These are phyloP conservation scores for Gossypium sturtianum DNA, from an alignment of 345 rosid species.

Conservation along the genomic window DNA sequence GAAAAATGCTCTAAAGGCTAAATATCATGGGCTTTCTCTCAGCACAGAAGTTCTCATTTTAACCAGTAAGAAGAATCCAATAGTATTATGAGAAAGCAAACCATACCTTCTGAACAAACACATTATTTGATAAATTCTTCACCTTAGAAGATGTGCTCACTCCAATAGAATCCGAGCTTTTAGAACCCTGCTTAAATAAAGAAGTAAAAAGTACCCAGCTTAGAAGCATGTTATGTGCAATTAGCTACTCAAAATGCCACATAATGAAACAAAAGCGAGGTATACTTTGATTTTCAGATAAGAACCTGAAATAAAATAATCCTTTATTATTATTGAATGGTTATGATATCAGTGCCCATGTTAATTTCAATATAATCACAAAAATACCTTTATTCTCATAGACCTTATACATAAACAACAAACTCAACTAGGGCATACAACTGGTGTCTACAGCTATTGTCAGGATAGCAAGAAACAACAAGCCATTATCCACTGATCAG, in stretches of 20 bases:
- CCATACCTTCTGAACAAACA: background rate
- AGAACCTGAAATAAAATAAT: background rate
- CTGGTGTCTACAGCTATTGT: background rate
- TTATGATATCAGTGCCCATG: background rate
- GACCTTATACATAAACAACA: background rate
- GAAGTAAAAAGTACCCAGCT: background rate
- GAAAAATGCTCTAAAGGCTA: background rate
- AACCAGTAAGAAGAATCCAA: too few relatives aligned
- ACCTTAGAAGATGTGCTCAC: background rate
- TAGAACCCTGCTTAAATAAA: conserved; percentile 31
- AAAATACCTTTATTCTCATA: background rate
- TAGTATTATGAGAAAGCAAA: too few relatives aligned
- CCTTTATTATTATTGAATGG: background rate
- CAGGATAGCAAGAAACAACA: background rate
- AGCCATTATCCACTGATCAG: background rate
- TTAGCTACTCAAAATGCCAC: background rate
- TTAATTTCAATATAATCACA: background rate
- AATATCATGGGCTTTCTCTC: background rate
- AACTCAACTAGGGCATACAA: background rate
- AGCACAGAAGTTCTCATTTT: too few relatives aligned
- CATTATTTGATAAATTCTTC: background rate
- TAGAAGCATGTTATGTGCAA: background rate
- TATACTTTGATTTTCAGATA: background rate
- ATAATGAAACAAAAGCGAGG: background rate
- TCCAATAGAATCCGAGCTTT: background rate